Percentiles rank a stretch among this genome's conserved stretches.
Conservation (phyloP, 2,329 filamentous ascomycete genomes). For the Proliferodiscus dingleyae region DNA sequence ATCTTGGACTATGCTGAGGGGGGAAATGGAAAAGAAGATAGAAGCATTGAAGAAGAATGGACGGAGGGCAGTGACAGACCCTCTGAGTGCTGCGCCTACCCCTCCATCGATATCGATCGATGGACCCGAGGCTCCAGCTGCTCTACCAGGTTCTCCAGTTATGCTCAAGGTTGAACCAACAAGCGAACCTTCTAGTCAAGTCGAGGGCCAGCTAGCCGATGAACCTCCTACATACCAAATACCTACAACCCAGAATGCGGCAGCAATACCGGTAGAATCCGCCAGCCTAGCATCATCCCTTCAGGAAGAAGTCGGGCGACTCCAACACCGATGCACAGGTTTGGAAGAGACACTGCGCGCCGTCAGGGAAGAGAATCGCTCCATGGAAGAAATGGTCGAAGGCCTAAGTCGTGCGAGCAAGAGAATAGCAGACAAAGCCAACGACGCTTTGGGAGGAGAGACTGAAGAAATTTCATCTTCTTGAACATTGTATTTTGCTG, state of each 20-base stretch:
- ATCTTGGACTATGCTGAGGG: constrained; percentile 24
- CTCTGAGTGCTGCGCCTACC: constrained; percentile 1
- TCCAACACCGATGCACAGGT: constrained; percentile 24
- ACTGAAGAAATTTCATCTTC: background rate
- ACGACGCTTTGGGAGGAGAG: constrained; percentile 12
- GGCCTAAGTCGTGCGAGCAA: constrained; percentile 18
- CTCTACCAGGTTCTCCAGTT: background rate
- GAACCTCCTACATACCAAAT: background rate
- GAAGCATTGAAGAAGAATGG: constrained; percentile 14
- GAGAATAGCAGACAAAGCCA: constrained; percentile 20
- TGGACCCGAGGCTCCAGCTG: constrained; percentile 1
- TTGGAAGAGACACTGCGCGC: constrained; percentile 22
- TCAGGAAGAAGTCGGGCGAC: constrained; percentile 22
- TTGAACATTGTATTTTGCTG: background rate
- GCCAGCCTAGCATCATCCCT: constrained; percentile 14
- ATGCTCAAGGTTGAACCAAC: constrained; percentile 14
- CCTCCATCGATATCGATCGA: background rate
- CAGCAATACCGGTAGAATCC: background rate
- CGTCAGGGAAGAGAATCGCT: constrained; percentile 24
- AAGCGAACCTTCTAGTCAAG: background rate
- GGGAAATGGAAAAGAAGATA: constrained; percentile 28
- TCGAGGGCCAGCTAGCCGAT: background rate
- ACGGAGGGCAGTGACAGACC: background rate
- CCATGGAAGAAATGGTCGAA: constrained; percentile 25
- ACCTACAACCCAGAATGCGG: no score